phyloP scores from a whole-genome alignment of 352 stramenopile genomes.

The Phytophthora brassicae region DNA sequence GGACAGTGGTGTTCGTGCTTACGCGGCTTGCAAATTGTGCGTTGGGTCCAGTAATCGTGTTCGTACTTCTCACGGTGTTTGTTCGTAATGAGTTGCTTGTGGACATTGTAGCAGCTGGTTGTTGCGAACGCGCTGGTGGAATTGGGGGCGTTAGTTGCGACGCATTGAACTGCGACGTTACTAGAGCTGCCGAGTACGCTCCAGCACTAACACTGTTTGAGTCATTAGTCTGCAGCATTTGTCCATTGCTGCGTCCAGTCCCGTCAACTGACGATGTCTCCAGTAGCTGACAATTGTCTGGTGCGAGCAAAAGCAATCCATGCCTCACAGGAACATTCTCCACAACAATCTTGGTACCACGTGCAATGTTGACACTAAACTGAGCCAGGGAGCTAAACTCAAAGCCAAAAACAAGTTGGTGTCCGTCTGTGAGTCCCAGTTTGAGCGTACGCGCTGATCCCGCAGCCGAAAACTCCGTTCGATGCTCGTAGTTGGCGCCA shows the following conservation, averaged over 20 bases:
- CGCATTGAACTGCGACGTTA: constrained; percentile 45
- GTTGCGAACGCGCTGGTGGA: constrained; percentile 3
- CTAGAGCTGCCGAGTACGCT: constrained; percentile 60
- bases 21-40: constrained; percentile 3
- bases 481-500: constrained; percentile 69
- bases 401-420: constrained; percentile 76
- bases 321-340: constrained; percentile 71
- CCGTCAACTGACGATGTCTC: constrained; percentile 36
- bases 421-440: constrained; percentile 76
- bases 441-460: constrained; percentile 76
- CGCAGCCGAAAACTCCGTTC: constrained; percentile 60
- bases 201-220: constrained; percentile 32
- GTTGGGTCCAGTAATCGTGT: background rate
- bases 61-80: constrained; percentile 1
- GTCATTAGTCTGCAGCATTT: constrained; percentile 9
- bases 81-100: background rate
- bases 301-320: constrained; percentile 68
- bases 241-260: constrained; percentile 7
- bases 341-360: constrained; percentile 71
- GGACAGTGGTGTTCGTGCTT: constrained; percentile 2
- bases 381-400: constrained; percentile 60
- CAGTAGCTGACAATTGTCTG: constrained; percentile 66
- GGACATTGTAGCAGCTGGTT: background rate
- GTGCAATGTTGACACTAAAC: constrained; percentile 53
- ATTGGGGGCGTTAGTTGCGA: constrained; percentile 11